A percentile compares a stretch with the other conserved stretches of the same genome.
Evolutionary conservation across 2,329 filamentous ascomycete genomes (phyloP).

Genomic region (Colletotrichum lindemuthianum): DNA sequence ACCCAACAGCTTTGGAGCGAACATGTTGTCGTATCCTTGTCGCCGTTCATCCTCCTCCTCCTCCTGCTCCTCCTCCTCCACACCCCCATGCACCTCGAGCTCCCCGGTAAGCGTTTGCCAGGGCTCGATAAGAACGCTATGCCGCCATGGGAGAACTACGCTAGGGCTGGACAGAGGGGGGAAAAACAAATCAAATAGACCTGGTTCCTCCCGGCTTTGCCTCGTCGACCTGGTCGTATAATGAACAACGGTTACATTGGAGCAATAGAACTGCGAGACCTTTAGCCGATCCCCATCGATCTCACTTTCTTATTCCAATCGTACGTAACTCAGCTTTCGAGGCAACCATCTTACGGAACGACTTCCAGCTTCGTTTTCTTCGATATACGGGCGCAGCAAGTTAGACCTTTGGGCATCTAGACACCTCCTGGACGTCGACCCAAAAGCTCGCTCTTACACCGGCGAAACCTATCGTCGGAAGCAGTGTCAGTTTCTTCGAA

Average conservation of each 20-base stretch:
- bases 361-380: neutral
- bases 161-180: constrained; percentile 21
- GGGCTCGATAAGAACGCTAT: constrained; percentile 36
- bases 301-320: constrained; percentile 22
- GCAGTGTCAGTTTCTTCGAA: neutral
- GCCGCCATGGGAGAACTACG: constrained; percentile 34
- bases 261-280: constrained; percentile 19
- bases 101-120: constrained; percentile 31
- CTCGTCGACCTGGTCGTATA: constrained; percentile 19
- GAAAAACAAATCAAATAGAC: constrained; percentile 35
- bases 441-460: neutral
- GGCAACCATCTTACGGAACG: constrained; percentile 6
- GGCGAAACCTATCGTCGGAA: neutral
- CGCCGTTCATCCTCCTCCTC: constrained; percentile 33
- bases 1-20: constrained; percentile 32
- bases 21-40: constrained; percentile 30
- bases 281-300: constrained; percentile 20
- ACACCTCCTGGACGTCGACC: neutral
- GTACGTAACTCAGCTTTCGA: constrained; percentile 12
- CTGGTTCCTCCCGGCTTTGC: constrained; percentile 32
- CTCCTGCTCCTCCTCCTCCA: constrained; percentile 31
- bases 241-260: constrained; percentile 31
- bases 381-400: constrained; percentile 9
- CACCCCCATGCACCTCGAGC: constrained; percentile 35
- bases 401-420: neutral